phyloP scores from a whole-genome alignment of 139 green algal genomes.

The Limnomonas spitsbergensis region DNA sequence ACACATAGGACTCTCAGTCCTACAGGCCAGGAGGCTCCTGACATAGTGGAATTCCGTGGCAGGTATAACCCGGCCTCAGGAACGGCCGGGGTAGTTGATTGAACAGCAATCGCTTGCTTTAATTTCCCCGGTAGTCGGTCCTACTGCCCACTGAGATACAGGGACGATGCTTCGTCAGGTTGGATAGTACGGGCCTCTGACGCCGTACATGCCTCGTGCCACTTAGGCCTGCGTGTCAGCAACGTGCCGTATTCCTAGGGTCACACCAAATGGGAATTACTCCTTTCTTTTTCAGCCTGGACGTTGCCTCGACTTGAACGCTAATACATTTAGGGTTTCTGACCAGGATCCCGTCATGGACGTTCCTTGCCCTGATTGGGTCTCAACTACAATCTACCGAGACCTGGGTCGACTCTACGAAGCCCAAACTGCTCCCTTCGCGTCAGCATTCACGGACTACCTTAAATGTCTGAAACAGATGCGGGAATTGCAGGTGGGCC shows the following conservation, averaged over 20 bases:
- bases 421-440: slow-evolving; percentile 36
- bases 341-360: too few species aligned
- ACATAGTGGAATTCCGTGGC: slow-evolving; percentile 10
- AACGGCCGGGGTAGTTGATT: background rate
- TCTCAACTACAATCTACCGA: background rate
- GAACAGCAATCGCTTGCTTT: background rate
- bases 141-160: too few species aligned
- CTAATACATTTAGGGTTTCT: too few species aligned
- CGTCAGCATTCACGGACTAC: slow-evolving; percentile 50
- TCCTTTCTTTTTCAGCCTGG: too few species aligned
- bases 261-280: too few species aligned
- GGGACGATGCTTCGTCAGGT: too few species aligned
- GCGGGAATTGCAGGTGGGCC: slow-evolving; percentile 49
- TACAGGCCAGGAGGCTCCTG: slow-evolving; percentile 34
- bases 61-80: background rate
- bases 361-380: background rate
- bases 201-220: too few species aligned
- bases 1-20: slow-evolving; percentile 85
- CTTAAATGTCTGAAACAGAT: slow-evolving; percentile 27
- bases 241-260: too few species aligned
- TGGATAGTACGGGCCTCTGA: too few species aligned
- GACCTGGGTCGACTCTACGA: background rate
- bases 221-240: too few species aligned
- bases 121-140: too few species aligned
- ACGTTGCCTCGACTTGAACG: too few species aligned